A percentile compares a stretch with the other conserved stretches of the same genome.
These are phyloP conservation scores for Colletotrichum viniferum DNA, from an alignment of 2,329 filamentous ascomycete genomes.

Conservation along the genomic window DNA sequence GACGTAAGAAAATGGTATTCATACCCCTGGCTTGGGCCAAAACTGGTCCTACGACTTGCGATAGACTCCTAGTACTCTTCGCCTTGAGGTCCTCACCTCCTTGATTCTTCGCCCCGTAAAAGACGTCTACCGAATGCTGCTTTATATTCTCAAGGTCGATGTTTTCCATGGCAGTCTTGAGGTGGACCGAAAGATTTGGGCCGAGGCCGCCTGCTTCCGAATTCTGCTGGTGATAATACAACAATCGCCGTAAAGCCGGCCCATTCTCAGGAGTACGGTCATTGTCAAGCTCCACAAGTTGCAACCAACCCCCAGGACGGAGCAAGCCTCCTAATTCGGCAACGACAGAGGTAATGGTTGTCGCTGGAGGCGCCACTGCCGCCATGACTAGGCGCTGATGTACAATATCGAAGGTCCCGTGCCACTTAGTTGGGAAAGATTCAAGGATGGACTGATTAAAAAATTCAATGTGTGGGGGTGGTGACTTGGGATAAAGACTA, in stretches of 20 bases:
- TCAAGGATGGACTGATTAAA: conserved; percentile 1
- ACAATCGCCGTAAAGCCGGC: neutral
- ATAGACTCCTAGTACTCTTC: neutral
- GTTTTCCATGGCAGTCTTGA: neutral
- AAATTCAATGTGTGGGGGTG: neutral
- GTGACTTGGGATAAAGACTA: neutral
- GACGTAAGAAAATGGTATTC: neutral
- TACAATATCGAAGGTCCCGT: conserved; percentile 1
- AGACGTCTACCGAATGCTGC: neutral
- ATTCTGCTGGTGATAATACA: neutral
- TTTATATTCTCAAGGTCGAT: neutral
- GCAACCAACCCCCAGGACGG: conserved; percentile 4
- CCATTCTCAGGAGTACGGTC: neutral
- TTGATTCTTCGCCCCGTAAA: neutral
- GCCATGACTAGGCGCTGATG: conserved; percentile 3
- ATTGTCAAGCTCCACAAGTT: neutral
- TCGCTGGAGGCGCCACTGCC: neutral
- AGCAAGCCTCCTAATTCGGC: neutral
- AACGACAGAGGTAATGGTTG: neutral
- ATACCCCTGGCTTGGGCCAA: neutral
- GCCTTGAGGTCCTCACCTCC: neutral
- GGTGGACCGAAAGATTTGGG: neutral
- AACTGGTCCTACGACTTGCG: neutral
- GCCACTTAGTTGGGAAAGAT: neutral
- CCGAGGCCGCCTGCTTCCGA: neutral